Evolutionary conservation across 768 basidiomycete genomes (phyloP), one percentile per base, ranked within the genome.

Genomic region (Lentinula sp.): DNA sequence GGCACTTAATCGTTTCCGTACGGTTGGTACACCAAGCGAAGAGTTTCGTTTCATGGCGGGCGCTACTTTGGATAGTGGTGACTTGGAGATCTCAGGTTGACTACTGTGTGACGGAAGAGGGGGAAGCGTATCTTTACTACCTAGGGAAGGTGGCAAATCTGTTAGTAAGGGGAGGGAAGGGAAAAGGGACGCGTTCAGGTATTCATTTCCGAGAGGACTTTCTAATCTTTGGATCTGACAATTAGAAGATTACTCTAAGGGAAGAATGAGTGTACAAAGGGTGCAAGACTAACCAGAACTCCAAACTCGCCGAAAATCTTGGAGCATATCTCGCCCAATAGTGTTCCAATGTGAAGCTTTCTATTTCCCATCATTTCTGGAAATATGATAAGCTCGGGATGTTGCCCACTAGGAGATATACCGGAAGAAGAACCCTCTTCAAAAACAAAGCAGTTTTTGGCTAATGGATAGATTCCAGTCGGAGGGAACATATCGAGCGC

Each of bases 341-440:
- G 75, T 16, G 93, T 93, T 35, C 92, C 91, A 58, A 98, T 80
- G 70, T 95, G 95, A 35, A 93, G 73, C 66, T 85, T 89, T 71
- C 93, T 91, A 67, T 95, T 93, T 6, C 90, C 90, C 85, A 94
- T 91, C 66, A 86, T 82, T 63, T 81, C 85, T 3, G 94, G 95
- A 53, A 97, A 90, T 32, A 92, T 79, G 18, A 91, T 83, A 41
- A 95, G 70, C 16, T 88, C 88, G 32, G 83, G 78, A 13, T 84
- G 75, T 56, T 75, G 78, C 56, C 85, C 83, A 7, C 80, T 80
- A 37, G 84, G 75, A 62, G 85, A 83, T 35, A 84, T 72, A 62
- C 83, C 82, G 6, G 82, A 77, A 28, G 77, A 77, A 35, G 76
- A 78, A 41, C 84, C 86, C 70, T 90, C 85, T 71, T 95, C 93